These are phyloP conservation scores for Fraxinus platypoda DNA, from an alignment of 305 asterid species.

Conservation along the genomic window DNA sequence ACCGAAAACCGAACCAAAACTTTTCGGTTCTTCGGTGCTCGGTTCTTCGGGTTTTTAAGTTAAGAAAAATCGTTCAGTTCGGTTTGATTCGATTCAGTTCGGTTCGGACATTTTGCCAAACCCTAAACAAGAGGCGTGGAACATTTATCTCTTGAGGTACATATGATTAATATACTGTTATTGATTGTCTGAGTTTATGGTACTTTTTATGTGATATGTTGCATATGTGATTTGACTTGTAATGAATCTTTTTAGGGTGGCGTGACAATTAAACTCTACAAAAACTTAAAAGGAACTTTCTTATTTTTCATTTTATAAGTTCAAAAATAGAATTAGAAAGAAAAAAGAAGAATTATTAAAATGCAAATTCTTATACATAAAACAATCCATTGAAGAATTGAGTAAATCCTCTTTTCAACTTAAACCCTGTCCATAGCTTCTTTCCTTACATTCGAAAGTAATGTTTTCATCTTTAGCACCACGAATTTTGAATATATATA, in stretches of 20 bases:
- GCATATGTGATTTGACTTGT: not conserved
- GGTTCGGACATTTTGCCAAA: too few species aligned
- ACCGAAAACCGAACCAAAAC: too few species aligned
- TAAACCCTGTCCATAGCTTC: not conserved
- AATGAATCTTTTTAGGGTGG: not conserved
- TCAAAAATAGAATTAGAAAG: not conserved
- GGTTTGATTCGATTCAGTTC: too few species aligned
- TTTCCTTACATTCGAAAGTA: not conserved
- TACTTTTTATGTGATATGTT: not conserved
- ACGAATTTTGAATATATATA: not conserved
- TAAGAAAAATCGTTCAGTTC: too few species aligned
- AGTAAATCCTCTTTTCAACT: not conserved
- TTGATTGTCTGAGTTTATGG: not conserved
- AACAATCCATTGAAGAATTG: not conserved
- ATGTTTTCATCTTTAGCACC: not conserved
- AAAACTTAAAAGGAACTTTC: not conserved
- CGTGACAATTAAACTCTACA: not conserved
- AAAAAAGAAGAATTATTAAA: not conserved
- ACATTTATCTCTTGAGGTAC: not conserved
- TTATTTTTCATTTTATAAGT: not conserved
- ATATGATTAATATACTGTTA: not conserved
- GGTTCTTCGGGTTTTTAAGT: too few species aligned
- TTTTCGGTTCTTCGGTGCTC: too few species aligned
- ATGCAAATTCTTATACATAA: not conserved
- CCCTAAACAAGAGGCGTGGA: not conserved